Conservation (phyloP, 108 stramenopile genomes). For the Skeletonema menzelii region DNA sequence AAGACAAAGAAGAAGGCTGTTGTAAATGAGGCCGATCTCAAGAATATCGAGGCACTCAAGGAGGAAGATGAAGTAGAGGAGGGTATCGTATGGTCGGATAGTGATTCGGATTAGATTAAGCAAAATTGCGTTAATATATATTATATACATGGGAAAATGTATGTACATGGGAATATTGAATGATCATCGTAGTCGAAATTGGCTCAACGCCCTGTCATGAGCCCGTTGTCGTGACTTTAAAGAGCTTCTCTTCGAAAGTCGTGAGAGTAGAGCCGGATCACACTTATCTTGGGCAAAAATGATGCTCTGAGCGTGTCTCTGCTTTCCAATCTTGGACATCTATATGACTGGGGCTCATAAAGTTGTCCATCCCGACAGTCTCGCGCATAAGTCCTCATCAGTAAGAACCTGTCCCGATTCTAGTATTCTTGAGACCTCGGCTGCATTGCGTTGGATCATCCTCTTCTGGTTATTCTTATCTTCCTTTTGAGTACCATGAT, state of each 20-base stretch:
- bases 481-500: not conserved
- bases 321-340: not conserved
- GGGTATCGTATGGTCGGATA: conserved; percentile 86
- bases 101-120: conserved; percentile 13
- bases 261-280: not conserved
- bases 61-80: conserved; percentile 82
- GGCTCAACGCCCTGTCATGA: not conserved
- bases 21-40: conserved; percentile 44
- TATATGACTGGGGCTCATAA: not conserved
- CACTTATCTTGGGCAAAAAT: not conserved
- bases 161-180: too few relatives aligned
- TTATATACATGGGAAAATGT: too few relatives aligned
- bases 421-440: not conserved
- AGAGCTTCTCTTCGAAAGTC: not conserved
- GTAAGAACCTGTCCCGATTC: not conserved
- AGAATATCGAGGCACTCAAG: conserved; percentile 50
- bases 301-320: not conserved
- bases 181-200: not conserved
- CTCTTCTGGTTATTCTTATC: not conserved
- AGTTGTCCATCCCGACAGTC: not conserved
- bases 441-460: not conserved
- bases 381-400: not conserved
- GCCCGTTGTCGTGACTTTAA: not conserved
- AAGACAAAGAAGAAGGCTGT: conserved; percentile 20
- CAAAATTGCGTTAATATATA: not conserved